Evolutionary conservation across 345 rosid genomes (phyloP).

Genomic region (Rhodamnia argentea): DNA sequence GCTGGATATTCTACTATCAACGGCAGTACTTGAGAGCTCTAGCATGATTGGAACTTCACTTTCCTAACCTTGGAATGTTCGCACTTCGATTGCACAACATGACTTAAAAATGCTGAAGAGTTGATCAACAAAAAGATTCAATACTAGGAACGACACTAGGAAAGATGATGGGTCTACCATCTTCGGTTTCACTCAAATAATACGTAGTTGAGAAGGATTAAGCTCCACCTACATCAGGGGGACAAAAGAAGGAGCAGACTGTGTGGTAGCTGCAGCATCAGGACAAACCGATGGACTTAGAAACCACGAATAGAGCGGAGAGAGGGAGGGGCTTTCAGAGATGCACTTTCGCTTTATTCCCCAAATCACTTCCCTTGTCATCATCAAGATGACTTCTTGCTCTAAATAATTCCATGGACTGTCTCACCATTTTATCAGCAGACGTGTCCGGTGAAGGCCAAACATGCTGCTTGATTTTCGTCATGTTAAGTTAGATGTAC

Average conservation of each 20-base stretch:
- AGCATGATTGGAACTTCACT: neutral
- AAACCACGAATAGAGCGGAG: neutral
- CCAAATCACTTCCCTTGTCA: fast-evolving
- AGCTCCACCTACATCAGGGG: neutral
- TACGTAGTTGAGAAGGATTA: neutral
- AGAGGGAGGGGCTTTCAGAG: neutral
- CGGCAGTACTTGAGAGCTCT: neutral
- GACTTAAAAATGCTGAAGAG: neutral
- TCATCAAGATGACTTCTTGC: neutral
- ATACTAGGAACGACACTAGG: neutral
- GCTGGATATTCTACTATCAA: neutral
- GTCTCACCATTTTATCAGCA: neutral
- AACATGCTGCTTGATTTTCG: neutral
- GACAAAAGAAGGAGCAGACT: neutral
- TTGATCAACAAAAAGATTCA: neutral
- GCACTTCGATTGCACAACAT: neutral
- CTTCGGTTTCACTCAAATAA: neutral
- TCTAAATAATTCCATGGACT: neutral
- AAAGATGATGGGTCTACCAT: neutral
- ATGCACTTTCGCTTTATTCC: neutral
- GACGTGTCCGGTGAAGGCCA: neutral
- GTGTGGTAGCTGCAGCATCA: neutral
- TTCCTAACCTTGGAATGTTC: neutral
- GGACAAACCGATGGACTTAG: neutral
- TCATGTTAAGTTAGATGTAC: neutral